These are phyloP conservation scores for Aspergillus mulundensis DNA, from an alignment of 495 filamentous ascomycete species.

Conservation along the genomic window DNA sequence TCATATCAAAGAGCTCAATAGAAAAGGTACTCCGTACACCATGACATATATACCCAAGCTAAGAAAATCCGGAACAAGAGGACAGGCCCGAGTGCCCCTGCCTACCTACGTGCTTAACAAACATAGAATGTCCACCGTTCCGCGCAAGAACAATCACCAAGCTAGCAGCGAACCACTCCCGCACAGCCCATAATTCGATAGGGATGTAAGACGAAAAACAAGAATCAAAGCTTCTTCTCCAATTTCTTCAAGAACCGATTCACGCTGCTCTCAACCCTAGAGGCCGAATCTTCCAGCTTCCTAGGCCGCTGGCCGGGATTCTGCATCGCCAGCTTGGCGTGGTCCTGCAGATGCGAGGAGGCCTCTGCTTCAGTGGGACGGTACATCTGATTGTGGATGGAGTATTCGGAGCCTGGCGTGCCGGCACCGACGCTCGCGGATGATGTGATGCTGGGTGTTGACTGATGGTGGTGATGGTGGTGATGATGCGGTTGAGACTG, in stretches of 20 bases:
- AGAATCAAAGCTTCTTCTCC: constrained; percentile 71
- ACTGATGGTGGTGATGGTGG: constrained; percentile 18
- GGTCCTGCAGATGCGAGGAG: constrained; percentile 35
- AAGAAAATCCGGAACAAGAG: too few species aligned
- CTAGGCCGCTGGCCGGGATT: constrained; percentile 44
- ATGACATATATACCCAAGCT: not conserved
- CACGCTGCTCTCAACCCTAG: constrained; percentile 69
- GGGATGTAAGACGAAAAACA: too few species aligned
- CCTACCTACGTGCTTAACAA: not conserved
- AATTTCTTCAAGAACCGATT: constrained; percentile 81
- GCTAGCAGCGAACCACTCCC: not conserved
- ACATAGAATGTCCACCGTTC: not conserved
- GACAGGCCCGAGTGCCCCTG: not conserved
- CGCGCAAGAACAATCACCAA: not conserved
- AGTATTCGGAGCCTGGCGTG: constrained; percentile 47
- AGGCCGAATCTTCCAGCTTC: constrained; percentile 66
- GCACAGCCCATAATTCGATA: too few species aligned
- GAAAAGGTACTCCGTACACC: not conserved
- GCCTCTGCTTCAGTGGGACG: constrained; percentile 66
- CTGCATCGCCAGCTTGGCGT: constrained; percentile 50
- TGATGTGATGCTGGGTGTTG: constrained; percentile 11
- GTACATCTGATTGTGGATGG: constrained; percentile 74
- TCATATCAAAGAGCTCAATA: too few species aligned
- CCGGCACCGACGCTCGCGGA: constrained; percentile 15
- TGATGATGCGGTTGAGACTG: constrained; percentile 27